Evolutionary conservation across 345 rosid genomes (phyloP).

Genomic region (Dimocarpus longan): DNA sequence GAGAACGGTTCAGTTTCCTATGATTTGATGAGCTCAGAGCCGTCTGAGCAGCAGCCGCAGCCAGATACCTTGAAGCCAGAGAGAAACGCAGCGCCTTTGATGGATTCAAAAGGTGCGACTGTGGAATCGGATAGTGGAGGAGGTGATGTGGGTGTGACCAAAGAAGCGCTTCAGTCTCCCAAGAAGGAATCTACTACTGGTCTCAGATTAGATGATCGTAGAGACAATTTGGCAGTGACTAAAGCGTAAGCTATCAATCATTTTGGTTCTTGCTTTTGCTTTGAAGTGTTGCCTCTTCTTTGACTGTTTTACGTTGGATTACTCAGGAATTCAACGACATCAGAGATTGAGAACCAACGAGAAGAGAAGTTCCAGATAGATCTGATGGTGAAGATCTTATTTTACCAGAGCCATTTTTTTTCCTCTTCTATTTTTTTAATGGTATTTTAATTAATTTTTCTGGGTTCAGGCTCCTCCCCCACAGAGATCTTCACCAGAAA

Average conservation of each 20-base stretch:
- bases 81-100: conserved; percentile 10
- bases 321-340: conserved; percentile 44
- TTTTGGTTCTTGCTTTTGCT: not conserved
- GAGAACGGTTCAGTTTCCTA: conserved; percentile 38
- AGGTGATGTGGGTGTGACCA: conserved; percentile 38
- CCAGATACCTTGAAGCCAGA: conserved; percentile 29
- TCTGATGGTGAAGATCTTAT: conserved; percentile 76
- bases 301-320: conserved; percentile 7
- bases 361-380: conserved; percentile 93
- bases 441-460: not conserved
- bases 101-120: conserved; percentile 48
- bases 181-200: conserved; percentile 55
- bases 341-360: conserved; percentile 46
- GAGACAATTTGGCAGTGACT: conserved; percentile 32
- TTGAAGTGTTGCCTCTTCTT: not conserved
- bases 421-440: not conserved
- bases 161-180: conserved; percentile 61
- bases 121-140: conserved; percentile 45
- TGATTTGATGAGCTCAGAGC: conserved; percentile 36
- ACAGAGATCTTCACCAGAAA: conserved; percentile 80
- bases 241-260: conserved; percentile 51
- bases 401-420: not conserved
- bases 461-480: conserved; percentile 81
- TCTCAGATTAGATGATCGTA: conserved; percentile 53
- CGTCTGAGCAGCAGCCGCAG: conserved; percentile 19